Evolutionary conservation across 2,329 filamentous ascomycete species (phyloP).

Genomic region (Tolypocladium nubicola): DNA sequence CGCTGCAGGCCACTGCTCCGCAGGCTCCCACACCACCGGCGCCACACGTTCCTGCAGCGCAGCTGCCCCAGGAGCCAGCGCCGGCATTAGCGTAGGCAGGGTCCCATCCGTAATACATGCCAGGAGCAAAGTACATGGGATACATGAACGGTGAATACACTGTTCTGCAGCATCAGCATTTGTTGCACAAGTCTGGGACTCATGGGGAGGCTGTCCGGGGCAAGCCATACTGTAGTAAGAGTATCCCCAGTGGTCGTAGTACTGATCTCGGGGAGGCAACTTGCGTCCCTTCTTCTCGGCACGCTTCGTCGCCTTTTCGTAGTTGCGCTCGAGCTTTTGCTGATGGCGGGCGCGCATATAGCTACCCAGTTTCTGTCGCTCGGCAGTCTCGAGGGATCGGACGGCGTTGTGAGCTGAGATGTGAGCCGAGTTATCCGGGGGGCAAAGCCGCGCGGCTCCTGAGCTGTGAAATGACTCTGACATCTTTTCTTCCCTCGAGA

Average conservation of each 20-base stretch:
- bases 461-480: slow-evolving; percentile 32
- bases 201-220: neutral
- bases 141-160: slow-evolving; percentile 37
- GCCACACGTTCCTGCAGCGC: slow-evolving; percentile 36
- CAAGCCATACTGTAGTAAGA: slow-evolving; percentile 28
- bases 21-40: slow-evolving; percentile 24
- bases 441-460: slow-evolving; percentile 35
- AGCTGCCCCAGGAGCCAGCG: slow-evolving; percentile 28
- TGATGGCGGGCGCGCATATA: slow-evolving; percentile 10
- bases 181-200: neutral
- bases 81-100: slow-evolving; percentile 22
- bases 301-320: slow-evolving; percentile 41
- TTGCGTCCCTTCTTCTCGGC: slow-evolving; percentile 38
- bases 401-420: slow-evolving; percentile 67
- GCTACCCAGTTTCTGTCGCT: neutral
- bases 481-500: slow-evolving; percentile 18
- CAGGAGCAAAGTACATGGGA: slow-evolving; percentile 30
- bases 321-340: slow-evolving; percentile 39
- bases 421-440: slow-evolving; percentile 52
- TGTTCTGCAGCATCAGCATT: neutral
- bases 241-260: slow-evolving; percentile 45
- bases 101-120: slow-evolving; percentile 34
- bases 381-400: slow-evolving; percentile 4
- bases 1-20: slow-evolving; percentile 8
- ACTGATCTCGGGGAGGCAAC: slow-evolving; percentile 35